Evolutionary conservation across 2,329 filamentous ascomycete genomes (phyloP).

Genomic region (Delphinella strobiligena): DNA sequence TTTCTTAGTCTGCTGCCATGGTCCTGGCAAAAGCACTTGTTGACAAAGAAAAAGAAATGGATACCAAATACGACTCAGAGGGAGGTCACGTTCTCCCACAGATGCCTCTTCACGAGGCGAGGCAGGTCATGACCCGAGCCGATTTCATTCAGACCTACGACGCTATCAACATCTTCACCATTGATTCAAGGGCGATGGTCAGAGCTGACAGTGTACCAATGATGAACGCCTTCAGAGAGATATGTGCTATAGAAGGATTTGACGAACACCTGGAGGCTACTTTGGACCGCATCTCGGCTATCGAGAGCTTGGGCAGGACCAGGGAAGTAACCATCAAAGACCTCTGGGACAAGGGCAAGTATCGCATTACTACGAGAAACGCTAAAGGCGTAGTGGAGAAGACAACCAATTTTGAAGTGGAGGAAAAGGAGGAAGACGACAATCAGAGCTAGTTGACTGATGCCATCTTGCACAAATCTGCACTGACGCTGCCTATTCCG

Average conservation of each 20-base stretch:
- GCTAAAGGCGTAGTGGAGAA: slow-evolving; percentile 34
- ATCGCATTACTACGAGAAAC: slow-evolving; percentile 47
- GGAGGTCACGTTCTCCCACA: slow-evolving; percentile 66
- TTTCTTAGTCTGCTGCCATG: slow-evolving; percentile 68
- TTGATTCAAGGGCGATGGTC: slow-evolving; percentile 75
- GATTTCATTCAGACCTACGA: slow-evolving; percentile 93
- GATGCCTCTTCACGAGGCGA: slow-evolving; percentile 68
- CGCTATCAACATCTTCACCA: slow-evolving; percentile 88
- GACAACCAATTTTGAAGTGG: slow-evolving; percentile 35
- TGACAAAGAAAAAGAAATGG: slow-evolving; percentile 59
- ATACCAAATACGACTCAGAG: slow-evolving; percentile 47
- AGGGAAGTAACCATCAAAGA: slow-evolving; percentile 93
- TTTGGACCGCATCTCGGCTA: slow-evolving; percentile 73
- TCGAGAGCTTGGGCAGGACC: slow-evolving; percentile 88
- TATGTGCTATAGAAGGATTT: slow-evolving; percentile 67
- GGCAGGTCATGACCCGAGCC: slow-evolving; percentile 87
- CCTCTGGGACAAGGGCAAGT: slow-evolving; percentile 72
- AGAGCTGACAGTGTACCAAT: slow-evolving; percentile 92
- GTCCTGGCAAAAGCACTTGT: slow-evolving; percentile 83
- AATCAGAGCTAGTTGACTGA: slow-evolving; percentile 12
- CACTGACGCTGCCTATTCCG: too few species aligned
- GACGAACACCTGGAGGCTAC: slow-evolving; percentile 72
- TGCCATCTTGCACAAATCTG: too few species aligned
- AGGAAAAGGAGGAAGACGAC: slow-evolving; percentile 15
- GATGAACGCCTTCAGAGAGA: slow-evolving; percentile 80